These are phyloP conservation scores for Saraca asoca DNA, from an alignment of 331 rosid species.

Conservation along the genomic window DNA sequence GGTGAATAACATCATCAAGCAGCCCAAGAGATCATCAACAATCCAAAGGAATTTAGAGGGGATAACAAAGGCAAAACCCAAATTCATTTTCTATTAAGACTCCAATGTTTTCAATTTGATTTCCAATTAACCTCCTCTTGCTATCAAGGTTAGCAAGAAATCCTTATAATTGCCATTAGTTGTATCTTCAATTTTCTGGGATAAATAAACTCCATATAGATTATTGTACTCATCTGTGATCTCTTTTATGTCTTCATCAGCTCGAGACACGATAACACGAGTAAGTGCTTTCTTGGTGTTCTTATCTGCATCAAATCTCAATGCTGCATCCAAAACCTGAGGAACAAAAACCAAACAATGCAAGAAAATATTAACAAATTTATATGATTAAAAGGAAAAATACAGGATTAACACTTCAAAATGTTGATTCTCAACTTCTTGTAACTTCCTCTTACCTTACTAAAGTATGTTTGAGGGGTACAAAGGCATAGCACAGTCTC, in stretches of 20 bases:
- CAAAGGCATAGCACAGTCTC: slow-evolving; percentile 75
- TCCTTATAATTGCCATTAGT: slow-evolving; percentile 82
- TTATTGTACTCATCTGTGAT: slow-evolving; percentile 61
- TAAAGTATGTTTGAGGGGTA: slow-evolving; percentile 65
- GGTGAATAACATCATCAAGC: slow-evolving; percentile 2
- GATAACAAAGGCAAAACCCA: slow-evolving; percentile 18
- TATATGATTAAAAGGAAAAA: background rate
- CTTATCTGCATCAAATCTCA: slow-evolving; percentile 63
- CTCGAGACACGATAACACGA: slow-evolving; percentile 75
- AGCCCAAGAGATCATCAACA: background rate
- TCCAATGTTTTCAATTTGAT: background rate
- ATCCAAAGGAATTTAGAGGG: slow-evolving; percentile 1
- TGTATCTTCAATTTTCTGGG: slow-evolving; percentile 56
- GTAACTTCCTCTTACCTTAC: slow-evolving; percentile 47
- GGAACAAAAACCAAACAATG: background rate
- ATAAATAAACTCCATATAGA: slow-evolving; percentile 52
- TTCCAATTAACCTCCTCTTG: slow-evolving; percentile 48
- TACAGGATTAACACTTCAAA: background rate
- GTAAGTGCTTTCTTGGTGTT: slow-evolving; percentile 61
- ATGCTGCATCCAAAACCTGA: slow-evolving; percentile 64
- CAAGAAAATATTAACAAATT: background rate
- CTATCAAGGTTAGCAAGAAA: slow-evolving; percentile 71
- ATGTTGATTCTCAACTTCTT: background rate
- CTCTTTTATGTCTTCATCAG: slow-evolving; percentile 71
- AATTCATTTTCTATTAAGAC: slow-evolving; percentile 4